Conservation (phyloP, 768 basidiomycete species). For the Termitomyces sp. region DNA sequence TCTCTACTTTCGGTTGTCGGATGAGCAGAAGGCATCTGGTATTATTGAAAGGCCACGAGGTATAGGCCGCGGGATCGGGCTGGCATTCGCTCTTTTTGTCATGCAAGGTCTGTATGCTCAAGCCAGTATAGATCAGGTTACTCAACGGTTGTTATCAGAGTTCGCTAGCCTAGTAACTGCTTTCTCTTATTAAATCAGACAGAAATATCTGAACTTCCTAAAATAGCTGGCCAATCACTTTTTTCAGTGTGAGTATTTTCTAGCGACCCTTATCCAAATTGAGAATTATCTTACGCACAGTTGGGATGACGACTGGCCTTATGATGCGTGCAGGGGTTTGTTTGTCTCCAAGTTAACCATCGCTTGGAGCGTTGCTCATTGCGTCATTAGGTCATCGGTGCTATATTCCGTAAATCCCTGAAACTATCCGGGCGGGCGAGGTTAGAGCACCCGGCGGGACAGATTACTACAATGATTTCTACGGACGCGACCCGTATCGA, state of each 20-base stretch:
- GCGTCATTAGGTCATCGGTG: slow-evolving; percentile 31
- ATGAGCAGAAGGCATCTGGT: slow-evolving; percentile 28
- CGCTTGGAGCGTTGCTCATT: not conserved
- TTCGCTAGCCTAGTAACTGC: slow-evolving; percentile 32
- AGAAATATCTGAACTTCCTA: not conserved
- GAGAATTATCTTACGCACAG: slow-evolving; percentile 16
- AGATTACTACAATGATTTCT: slow-evolving; percentile 68
- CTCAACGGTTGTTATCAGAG: slow-evolving; percentile 20
- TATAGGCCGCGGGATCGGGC: slow-evolving; percentile 57
- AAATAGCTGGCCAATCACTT: slow-evolving; percentile 41
- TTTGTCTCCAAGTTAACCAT: slow-evolving; percentile 18
- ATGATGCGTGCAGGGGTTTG: slow-evolving; percentile 42
- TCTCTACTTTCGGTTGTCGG: slow-evolving; percentile 29
- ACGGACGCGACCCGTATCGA: slow-evolving; percentile 58
- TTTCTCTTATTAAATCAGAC: not conserved
- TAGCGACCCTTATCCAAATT: not conserved
- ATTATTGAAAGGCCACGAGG: slow-evolving; percentile 35
- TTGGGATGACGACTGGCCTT: slow-evolving; percentile 42
- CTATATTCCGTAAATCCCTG: slow-evolving; percentile 62
- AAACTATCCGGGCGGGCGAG: slow-evolving; percentile 59
- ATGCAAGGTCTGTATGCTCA: slow-evolving; percentile 46
- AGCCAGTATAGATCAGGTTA: not conserved
- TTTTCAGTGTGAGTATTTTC: slow-evolving; percentile 25
- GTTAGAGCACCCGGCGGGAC: slow-evolving; percentile 53
- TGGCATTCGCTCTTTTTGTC: slow-evolving; percentile 49